phyloP scores from a whole-genome alignment of 2,329 filamentous ascomycete genomes.

The Calonectria ilicicola region DNA sequence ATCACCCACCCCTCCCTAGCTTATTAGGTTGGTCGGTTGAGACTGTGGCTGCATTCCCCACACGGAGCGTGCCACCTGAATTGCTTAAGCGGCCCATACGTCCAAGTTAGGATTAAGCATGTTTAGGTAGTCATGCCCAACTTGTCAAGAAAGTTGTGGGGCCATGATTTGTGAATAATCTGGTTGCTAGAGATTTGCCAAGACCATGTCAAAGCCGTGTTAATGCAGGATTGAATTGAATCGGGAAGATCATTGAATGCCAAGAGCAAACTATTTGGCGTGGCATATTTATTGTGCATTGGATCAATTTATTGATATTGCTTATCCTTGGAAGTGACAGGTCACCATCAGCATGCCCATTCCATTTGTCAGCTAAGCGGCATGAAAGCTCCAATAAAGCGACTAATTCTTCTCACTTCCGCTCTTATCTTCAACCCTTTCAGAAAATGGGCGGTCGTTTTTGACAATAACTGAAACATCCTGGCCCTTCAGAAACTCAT shows the following conservation, averaged over 20 bases:
- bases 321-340: too few relatives aligned
- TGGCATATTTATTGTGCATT: too few relatives aligned
- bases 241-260: too few relatives aligned
- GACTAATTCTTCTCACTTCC: background rate
- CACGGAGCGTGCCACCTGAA: constrained; percentile 22
- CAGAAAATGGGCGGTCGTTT: background rate
- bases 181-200: background rate
- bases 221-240: too few relatives aligned
- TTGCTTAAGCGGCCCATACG: background rate
- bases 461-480: constrained; percentile 28
- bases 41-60: constrained; percentile 2
- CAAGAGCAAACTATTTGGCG: too few relatives aligned
- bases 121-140: background rate
- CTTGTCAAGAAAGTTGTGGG: background rate
- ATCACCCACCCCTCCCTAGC: background rate
- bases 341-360: too few relatives aligned
- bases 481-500: constrained; percentile 34
- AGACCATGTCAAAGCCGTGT: background rate
- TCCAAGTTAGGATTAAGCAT: background rate
- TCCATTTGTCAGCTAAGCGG: too few relatives aligned
- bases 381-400: too few relatives aligned
- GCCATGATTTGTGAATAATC: background rate
- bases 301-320: too few relatives aligned
- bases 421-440: background rate
- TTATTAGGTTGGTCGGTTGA: background rate